Percentiles rank a stretch among this genome's conserved stretches.
Evolutionary conservation across 2,329 filamentous ascomycete genomes (phyloP).

Genomic region (Fusarium gaditjirri): DNA sequence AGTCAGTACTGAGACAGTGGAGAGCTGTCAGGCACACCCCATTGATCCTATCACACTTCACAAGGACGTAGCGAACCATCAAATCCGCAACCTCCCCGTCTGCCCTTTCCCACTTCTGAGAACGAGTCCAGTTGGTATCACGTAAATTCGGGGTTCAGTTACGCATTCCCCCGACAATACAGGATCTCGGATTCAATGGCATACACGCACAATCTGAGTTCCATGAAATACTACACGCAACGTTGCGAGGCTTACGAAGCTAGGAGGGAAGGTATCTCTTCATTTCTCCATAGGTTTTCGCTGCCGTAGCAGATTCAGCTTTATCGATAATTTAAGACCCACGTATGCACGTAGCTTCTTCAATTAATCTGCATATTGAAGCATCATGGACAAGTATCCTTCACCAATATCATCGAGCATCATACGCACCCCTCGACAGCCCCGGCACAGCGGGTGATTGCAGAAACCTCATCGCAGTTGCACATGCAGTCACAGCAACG

Average conservation of each 20-base stretch:
- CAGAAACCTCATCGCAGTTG: not conserved
- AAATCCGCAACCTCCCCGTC: not conserved
- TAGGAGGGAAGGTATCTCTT: not conserved
- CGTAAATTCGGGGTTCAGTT: not conserved
- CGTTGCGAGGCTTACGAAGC: not conserved
- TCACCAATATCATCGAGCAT: not conserved
- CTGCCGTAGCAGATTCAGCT: not conserved
- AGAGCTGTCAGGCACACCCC: not conserved
- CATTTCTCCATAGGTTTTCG: not conserved
- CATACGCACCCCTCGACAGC: not conserved
- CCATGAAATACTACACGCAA: not conserved
- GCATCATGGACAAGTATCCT: not conserved
- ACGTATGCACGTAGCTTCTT: not conserved
- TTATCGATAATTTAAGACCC: fast-evolving
- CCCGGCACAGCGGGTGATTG: not conserved
- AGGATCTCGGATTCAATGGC: not conserved
- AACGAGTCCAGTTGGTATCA: not conserved
- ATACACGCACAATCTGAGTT: not conserved
- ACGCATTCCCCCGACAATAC: not conserved
- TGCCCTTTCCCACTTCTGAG: not conserved
- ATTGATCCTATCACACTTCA: not conserved
- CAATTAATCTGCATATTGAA: not conserved
- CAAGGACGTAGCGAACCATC: not conserved
- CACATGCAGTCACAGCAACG: not conserved
- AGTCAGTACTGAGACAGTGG: not conserved